Evolutionary conservation across 345 rosid species (phyloP), one percentile per base, ranked within the genome.

Genomic region (Rubroshorea leprosula): DNA sequence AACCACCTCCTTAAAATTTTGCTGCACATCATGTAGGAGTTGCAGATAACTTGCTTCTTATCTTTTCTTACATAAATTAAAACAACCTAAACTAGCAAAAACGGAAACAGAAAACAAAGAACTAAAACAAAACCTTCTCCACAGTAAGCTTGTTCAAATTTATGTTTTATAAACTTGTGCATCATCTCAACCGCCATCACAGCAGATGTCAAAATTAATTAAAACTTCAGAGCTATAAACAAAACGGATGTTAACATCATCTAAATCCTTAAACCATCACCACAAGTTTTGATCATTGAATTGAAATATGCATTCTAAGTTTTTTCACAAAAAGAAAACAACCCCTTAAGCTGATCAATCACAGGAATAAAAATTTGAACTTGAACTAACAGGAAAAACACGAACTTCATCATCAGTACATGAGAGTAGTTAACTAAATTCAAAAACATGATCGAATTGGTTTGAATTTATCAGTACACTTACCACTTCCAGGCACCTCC

Each of bases 401-500:
- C 2, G 45, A 41, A 41, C 16, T 41, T 6, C 12, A 41, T 14
- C 45, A n/a, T n/a, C n/a, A n/a, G n/a, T 35, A 6, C 41, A 3
- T 2, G 41, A 35, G 41, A 35, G 41, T 13, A 23, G 50, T 13
- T 23, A 27, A 6, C 13, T 10, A 21, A 21, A 18, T 24, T 14
- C 17, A 11, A 29, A 41, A 26, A 46, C 18, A 17, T 10, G 14
- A 46, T 5, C 21, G 59, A 39, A 55, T 39, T 31, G 55, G 24
- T 43, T 25, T 19, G 51, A 19, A 26, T 46, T 22, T 17, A 58
- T 1, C 12, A 35, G 29, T 27, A 26, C 14, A 79, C 86, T 78
- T 43, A 91, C 98, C 81, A 85, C 96, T 88, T 84, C 95, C 24
- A 77, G 55, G 72, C 86, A 75, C 77, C 92, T 84, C 82, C 86